phyloP scores from a whole-genome alignment of 139 green algal species.

The Auxenochlorella pyrenoidosa region DNA sequence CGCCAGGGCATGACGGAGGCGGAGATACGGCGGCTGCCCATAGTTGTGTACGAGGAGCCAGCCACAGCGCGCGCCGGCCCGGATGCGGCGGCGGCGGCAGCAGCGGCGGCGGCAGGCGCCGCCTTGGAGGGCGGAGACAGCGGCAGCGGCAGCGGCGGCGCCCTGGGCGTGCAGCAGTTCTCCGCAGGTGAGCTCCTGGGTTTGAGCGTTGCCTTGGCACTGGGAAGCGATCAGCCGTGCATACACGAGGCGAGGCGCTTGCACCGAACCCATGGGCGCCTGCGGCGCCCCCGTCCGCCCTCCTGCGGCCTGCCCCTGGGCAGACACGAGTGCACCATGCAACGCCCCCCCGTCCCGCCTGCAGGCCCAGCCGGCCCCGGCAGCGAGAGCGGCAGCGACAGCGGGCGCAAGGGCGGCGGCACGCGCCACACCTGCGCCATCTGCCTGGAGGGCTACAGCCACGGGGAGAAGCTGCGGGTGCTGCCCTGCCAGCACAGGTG shows the following conservation, averaged over 20 bases:
- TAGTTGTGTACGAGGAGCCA: conserved; percentile 53
- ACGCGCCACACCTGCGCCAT: conserved; percentile 65
- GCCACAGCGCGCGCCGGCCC: background rate
- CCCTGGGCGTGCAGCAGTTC: background rate
- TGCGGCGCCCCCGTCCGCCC: background rate
- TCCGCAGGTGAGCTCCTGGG: background rate
- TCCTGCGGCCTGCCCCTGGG: too few relatives aligned
- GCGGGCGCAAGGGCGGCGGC: conserved; percentile 49
- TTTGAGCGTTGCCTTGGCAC: too few relatives aligned
- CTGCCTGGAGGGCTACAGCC: conserved; percentile 67
- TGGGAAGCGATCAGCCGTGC: too few relatives aligned
- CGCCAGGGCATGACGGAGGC: conserved; percentile 52
- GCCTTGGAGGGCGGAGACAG: background rate
- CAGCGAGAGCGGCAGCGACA: conserved; percentile 10
- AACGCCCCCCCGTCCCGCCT: background rate
- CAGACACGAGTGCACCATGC: background rate
- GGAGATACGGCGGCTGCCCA: conserved; percentile 56
- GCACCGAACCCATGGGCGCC: too few relatives aligned
- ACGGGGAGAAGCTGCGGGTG: conserved; percentile 68
- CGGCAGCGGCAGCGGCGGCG: background rate
- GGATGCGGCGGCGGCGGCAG: background rate
- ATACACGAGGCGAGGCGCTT: too few relatives aligned
- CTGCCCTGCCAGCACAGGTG: conserved; percentile 73
- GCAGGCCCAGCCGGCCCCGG: background rate
- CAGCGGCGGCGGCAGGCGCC: background rate